A percentile compares a stretch with the other conserved stretches of the same genome.
Conservation (phyloP, 352 stramenopile species). For the Pythium sp. region DNA sequence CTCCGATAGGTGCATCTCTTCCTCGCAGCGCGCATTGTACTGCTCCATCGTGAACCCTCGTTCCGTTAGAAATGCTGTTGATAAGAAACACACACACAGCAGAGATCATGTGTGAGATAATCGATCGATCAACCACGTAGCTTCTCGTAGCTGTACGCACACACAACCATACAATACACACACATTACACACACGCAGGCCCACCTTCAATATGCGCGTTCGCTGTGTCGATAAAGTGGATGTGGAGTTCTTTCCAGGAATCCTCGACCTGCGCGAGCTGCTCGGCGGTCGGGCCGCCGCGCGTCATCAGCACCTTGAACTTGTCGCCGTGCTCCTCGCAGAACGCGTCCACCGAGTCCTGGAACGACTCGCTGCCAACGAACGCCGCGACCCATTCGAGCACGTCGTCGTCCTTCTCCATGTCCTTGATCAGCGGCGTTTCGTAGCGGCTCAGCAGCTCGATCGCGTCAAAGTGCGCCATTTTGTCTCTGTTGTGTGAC, state of each 20-base stretch:
- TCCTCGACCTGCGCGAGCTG: constrained; percentile 62
- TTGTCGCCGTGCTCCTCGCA: constrained; percentile 55
- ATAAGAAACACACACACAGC: background rate
- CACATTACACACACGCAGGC: background rate
- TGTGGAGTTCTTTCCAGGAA: constrained; percentile 66
- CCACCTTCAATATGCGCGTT: constrained; percentile 64
- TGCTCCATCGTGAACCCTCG: constrained; percentile 74
- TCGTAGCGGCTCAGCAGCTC: constrained; percentile 77
- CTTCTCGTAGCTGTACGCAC: background rate
- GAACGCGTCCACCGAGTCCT: constrained; percentile 57
- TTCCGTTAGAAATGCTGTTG: constrained; percentile 39
- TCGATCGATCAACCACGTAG: background rate
- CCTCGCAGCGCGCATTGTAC: constrained; percentile 64
- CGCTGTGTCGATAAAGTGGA: constrained; percentile 64
- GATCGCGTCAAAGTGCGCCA: constrained; percentile 70
- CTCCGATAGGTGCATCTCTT: constrained; percentile 67
- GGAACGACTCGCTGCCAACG: constrained; percentile 70
- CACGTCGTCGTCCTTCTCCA: constrained; percentile 75
- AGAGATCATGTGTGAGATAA: background rate
- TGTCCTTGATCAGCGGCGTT: constrained; percentile 79
- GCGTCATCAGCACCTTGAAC: constrained; percentile 64
- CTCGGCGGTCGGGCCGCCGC: constrained; percentile 50
- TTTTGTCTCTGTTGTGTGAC: background rate
- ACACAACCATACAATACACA: background rate
- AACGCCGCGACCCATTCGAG: constrained; percentile 79